Percentiles rank a stretch among this genome's conserved stretches.
Evolutionary conservation across 2,329 filamentous ascomycete species (phyloP).

Genomic region (Parascedosporium putredinis): DNA sequence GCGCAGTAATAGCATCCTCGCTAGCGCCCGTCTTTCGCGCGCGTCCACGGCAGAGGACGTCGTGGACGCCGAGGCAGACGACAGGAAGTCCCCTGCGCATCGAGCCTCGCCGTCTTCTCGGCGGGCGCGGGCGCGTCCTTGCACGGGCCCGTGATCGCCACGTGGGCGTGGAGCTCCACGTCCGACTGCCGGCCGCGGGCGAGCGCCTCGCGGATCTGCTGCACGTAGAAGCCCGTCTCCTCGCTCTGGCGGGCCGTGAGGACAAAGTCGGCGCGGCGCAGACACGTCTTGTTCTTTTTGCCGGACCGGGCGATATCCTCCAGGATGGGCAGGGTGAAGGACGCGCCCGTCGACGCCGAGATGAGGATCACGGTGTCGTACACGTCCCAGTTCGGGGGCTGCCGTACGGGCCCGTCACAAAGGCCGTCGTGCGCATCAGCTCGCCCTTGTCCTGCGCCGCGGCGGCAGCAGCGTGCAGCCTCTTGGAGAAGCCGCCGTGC

Average conservation of each 20-base stretch:
- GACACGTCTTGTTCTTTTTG: slow-evolving; percentile 33
- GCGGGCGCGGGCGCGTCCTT: not conserved
- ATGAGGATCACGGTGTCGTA: slow-evolving; percentile 51
- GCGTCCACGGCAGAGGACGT: too few species aligned
- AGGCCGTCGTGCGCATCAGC: slow-evolving; percentile 25
- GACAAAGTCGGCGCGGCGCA: slow-evolving; percentile 41
- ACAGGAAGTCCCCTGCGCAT: too few species aligned
- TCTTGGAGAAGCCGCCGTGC: slow-evolving; percentile 46
- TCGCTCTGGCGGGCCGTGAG: slow-evolving; percentile 39
- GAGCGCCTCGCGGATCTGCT: slow-evolving; percentile 35
- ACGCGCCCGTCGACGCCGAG: slow-evolving; percentile 53
- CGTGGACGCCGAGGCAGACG: too few species aligned
- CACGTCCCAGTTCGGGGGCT: slow-evolving; percentile 43
- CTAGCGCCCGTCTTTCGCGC: too few species aligned
- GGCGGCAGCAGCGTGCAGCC: slow-evolving; percentile 36
- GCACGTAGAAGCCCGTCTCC: slow-evolving; percentile 45
- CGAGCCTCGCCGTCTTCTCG: too few species aligned
- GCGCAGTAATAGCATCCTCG: too few species aligned
- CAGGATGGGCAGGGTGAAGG: slow-evolving; percentile 49
- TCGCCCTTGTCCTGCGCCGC: slow-evolving; percentile 17
- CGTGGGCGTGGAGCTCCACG: slow-evolving; percentile 39
- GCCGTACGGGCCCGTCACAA: slow-evolving; percentile 48
- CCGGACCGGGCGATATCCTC: slow-evolving; percentile 39
- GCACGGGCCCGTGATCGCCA: slow-evolving; percentile 37
- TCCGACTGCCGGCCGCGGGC: slow-evolving; percentile 26